Evolutionary conservation across 2,329 filamentous ascomycete species (phyloP).

Genomic region (Drechslera avenae): DNA sequence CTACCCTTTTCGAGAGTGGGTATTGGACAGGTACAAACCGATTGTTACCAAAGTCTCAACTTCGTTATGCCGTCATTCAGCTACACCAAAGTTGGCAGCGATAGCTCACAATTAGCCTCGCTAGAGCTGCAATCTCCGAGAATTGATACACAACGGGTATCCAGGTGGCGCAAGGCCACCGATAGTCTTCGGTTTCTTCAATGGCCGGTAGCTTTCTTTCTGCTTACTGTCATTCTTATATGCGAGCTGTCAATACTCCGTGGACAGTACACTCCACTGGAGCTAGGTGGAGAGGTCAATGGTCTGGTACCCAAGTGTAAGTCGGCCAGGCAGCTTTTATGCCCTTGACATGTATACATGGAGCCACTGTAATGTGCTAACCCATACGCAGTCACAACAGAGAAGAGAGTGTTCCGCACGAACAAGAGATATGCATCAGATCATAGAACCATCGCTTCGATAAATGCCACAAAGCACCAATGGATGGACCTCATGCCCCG

Average conservation of each 20-base stretch:
- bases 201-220: conserved; percentile 17
- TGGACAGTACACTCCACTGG: conserved; percentile 4
- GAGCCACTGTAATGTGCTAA: not conserved
- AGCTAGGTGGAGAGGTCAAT: conserved; percentile 21
- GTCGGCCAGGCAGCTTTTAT: not conserved
- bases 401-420: conserved; percentile 19
- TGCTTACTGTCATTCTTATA: conserved; percentile 15
- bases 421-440: conserved; percentile 24
- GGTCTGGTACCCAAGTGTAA: conserved; percentile 21
- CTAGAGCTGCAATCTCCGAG: conserved; percentile 3
- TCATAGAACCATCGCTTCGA: conserved; percentile 18
- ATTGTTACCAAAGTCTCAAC: not conserved
- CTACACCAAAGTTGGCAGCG: conserved; percentile 22
- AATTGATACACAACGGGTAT: not conserved
- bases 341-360: too few relatives aligned
- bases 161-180: not conserved
- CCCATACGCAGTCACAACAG: conserved; percentile 9
- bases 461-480: conserved; percentile 16
- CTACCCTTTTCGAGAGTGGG: too few relatives aligned
- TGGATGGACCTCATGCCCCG: conserved; percentile 18
- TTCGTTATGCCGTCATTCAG: not conserved
- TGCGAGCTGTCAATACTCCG: conserved; percentile 23
- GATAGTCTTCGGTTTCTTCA: conserved; percentile 6
- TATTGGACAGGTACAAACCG: not conserved
- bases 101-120: conserved; percentile 2